Evolutionary conservation across 768 basidiomycete genomes (phyloP), one percentile per base, ranked within the genome.

Genomic region (Podaxis pistillaris): DNA sequence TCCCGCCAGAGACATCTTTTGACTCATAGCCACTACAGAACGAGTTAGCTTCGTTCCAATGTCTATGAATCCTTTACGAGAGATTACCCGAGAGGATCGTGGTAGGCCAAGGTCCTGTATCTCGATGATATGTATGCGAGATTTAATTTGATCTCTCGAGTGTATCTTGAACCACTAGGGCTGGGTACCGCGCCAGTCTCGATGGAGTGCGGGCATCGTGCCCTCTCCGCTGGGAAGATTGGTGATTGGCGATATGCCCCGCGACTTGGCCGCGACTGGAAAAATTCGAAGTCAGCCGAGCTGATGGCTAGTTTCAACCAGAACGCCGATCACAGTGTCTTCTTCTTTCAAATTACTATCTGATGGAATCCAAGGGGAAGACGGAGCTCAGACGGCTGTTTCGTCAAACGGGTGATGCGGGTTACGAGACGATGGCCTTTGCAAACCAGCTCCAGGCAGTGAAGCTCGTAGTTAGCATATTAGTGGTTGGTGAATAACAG

Each of bases 61-160:
- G 19, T 49, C 37, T 9, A 33, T 9, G 33, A 33, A 33, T 33
- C 9, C 33, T 59, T 59, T 59, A 59, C 58, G 47, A 50, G 30
- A 40, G 15, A n/a, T 24, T 53, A 55, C 51, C 28, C 24, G 40
- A 52, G 50, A 19, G 38, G 11, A 40, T 38, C 38, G 44, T 22
- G 37, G 13, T 60, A 44, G 51, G 50, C 38, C 59, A 30, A 28
- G 13, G 51, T 36, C 13, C 15, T 8, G 36, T 24, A 46, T 59
- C 30, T 51, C 12, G 47, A 50, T 59, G 22, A 41, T 26, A 44
- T 38, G 40, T 5, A 22, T 17, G 24, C 8, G 13, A 41, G 50
- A 30, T 19, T 60, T 60, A 51, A 60, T 60, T 60, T 60, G 13
- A 60, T 60, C 59, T 52, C 17, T 26, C 40, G 52, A 60, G 59